phyloP scores from a whole-genome alignment of 805 yeast genomes.

The Teunomyces kruisii region DNA sequence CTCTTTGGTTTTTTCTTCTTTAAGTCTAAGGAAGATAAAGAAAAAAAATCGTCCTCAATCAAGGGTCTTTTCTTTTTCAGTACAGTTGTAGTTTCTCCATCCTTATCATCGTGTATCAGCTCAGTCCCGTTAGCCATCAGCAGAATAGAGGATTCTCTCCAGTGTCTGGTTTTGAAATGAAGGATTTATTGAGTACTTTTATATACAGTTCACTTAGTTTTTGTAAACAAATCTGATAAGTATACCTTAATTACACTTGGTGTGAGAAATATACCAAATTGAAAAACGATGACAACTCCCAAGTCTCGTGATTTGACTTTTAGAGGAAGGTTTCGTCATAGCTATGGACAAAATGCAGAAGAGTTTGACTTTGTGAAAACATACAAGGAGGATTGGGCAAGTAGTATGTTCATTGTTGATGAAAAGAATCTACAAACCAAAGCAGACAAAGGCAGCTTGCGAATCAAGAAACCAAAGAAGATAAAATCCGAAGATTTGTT shows the following conservation, averaged over 20 bases:
- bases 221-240: neutral
- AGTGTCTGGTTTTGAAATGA: neutral
- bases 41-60: conserved; percentile 16
- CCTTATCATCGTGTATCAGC: neutral
- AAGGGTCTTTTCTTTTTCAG: conserved; percentile 11
- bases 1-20: conserved; percentile 9
- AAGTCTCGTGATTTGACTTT: conserved; percentile 22
- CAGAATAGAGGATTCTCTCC: neutral
- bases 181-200: neutral
- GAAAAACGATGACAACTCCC: neutral
- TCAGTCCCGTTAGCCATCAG: neutral
- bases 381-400: conserved; percentile 52
- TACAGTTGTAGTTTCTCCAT: neutral
- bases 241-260: neutral
- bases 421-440: conserved; percentile 22
- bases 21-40: conserved; percentile 9
- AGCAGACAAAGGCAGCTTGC: conserved; percentile 7
- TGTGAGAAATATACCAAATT: neutral
- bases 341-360: conserved; percentile 50
- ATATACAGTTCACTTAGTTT: neutral
- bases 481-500: neutral
- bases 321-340: conserved; percentile 32
- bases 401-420: conserved; percentile 43
- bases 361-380: conserved; percentile 43
- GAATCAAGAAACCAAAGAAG: conserved; percentile 4